Base-by-base conservation (phyloP, 78 protist genomes). In the Capsaspora owczarzaki region DNA sequence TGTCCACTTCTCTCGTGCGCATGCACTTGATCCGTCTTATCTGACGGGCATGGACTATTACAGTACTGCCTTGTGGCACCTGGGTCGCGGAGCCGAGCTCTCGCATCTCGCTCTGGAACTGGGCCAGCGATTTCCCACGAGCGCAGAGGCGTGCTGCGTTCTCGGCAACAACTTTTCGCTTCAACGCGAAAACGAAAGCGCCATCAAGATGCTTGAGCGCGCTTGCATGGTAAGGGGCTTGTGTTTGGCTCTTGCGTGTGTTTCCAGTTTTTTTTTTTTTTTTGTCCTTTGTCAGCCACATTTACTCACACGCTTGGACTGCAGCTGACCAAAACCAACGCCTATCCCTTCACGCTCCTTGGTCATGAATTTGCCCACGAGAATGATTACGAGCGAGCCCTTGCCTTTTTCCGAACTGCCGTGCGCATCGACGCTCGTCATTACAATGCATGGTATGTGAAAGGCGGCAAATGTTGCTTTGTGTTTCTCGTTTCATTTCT, bases 11-110 rank as follows among this genome's bases (percentile, higher is more conserved):
- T 19, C 1, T 1, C 49, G 20, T 0, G 66, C 51, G 80, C 68
- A 43, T 22, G 22, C 4, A 38, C 20, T 20, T 29, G 92, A 76
- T 44, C 89, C 84, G 44, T 66, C 61, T 74, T 47, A 56, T 19
- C 25, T 42, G n/a, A n/a, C 10, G 35, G 83, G 84, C 37, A 75
- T 82, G 82, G 92, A 89, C 63, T 0, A 51, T 37, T 86, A 85
- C 77, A 82, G 87, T n/a, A 89, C 92, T 19, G 80, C 82, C 27
- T 80, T 89, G 38, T 89, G 92, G 92, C 89, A 87, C 68, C 83
- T 83, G 33, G 69, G 66, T 31, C 25, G 74, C 61, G 89, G 68
- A 0, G 27, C 22, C 0, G 85, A 47, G 71, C 46, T 87, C 37
- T 41, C 82, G 19, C 3, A 4, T 53, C 75, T 87, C 47, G 85